Evolutionary conservation across 495 filamentous ascomycete genomes (phyloP).

Genomic region (Parathielavia appendiculata): DNA sequence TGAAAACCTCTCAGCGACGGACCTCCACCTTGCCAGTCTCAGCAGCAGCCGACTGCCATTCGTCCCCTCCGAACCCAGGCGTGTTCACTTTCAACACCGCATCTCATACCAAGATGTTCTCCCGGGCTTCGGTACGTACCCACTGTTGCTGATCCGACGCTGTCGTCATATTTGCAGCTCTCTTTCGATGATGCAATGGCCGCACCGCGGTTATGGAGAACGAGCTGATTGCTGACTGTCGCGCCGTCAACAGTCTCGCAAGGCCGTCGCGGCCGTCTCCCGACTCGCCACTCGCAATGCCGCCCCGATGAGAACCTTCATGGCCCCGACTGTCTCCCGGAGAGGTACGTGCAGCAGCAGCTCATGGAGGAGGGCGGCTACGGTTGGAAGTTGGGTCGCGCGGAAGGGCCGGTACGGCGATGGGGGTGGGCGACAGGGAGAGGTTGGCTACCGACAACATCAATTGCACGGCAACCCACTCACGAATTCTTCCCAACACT

Average conservation of each 20-base stretch:
- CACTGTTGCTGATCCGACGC: conserved; percentile 11
- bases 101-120: conserved; percentile 54
- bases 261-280: conserved; percentile 58
- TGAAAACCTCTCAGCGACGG: conserved; percentile 38
- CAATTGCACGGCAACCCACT: conserved; percentile 31
- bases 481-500: not conserved
- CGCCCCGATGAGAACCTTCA: conserved; percentile 73
- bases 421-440: not conserved
- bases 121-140: conserved; percentile 60
- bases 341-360: conserved; percentile 53
- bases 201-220: not conserved
- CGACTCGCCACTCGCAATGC: conserved; percentile 70
- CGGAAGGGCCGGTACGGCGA: conserved; percentile 9
- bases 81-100: conserved; percentile 30
- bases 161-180: not conserved
- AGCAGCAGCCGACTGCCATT: conserved; percentile 25
- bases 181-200: not conserved
- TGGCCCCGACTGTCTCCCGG: conserved; percentile 65
- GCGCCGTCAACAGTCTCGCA: conserved; percentile 55
- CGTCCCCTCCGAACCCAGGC: conserved; percentile 18
- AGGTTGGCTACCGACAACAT: conserved; percentile 5
- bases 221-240: conserved; percentile 16
- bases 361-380: not conserved
- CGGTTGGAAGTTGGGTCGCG: conserved; percentile 5
- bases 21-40: conserved; percentile 30